Evolutionary conservation across 2,329 filamentous ascomycete genomes (phyloP).

Genomic region (Cercospora canescens): DNA sequence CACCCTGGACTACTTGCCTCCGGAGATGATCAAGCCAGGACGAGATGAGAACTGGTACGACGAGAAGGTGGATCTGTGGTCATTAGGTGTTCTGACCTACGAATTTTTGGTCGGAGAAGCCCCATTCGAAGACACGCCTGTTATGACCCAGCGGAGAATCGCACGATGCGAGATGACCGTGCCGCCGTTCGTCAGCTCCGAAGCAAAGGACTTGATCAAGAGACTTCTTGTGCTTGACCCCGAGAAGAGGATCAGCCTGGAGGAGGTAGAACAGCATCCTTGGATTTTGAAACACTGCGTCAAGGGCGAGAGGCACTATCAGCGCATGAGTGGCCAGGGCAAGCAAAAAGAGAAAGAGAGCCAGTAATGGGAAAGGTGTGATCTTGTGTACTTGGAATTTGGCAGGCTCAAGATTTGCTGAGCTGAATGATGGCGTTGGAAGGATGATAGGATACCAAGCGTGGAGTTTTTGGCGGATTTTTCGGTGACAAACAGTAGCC

Average conservation of each 20-base stretch:
- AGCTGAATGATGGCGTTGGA: slow-evolving; percentile 4
- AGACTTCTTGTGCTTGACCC: slow-evolving; percentile 87
- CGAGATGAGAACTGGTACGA: slow-evolving; percentile 82
- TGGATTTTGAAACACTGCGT: slow-evolving; percentile 97
- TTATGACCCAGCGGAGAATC: slow-evolving; percentile 93
- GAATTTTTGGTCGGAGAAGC: slow-evolving; percentile 96
- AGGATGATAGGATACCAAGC: background rate
- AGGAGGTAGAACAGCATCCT: slow-evolving; percentile 84
- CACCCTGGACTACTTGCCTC: slow-evolving; percentile 93
- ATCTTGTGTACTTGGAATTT: background rate
- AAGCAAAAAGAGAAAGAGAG: slow-evolving; percentile 28
- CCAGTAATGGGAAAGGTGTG: background rate
- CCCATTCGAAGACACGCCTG: slow-evolving; percentile 91
- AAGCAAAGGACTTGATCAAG: slow-evolving; percentile 91
- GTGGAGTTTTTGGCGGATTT: background rate
- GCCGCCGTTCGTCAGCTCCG: slow-evolving; percentile 83
- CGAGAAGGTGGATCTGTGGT: slow-evolving; percentile 97
- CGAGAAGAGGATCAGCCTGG: slow-evolving; percentile 86
- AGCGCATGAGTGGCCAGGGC: slow-evolving; percentile 42
- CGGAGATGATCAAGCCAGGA: slow-evolving; percentile 91
- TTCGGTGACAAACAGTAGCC: background rate
- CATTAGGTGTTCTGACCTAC: slow-evolving; percentile 89
- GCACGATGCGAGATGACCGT: slow-evolving; percentile 87
- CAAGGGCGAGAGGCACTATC: slow-evolving; percentile 48
- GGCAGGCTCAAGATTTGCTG: slow-evolving; percentile 2